Conservation (phyloP, 306 rosid species). For the Medicago arabica region DNA sequence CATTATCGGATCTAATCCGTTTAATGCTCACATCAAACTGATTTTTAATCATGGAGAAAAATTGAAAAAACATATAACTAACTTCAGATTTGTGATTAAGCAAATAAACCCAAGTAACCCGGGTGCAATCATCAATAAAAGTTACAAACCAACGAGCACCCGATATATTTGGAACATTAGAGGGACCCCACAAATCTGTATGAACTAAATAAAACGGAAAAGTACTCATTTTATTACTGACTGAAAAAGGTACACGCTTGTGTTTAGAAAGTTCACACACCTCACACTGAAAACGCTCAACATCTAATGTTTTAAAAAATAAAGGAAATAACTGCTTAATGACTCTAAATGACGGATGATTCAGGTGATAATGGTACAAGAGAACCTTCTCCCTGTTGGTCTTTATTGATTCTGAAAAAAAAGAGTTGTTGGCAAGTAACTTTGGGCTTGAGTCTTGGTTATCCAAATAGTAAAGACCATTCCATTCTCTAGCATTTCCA, state of each 20-base stretch:
- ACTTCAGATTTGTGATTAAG: not conserved
- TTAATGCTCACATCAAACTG: not conserved
- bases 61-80: not conserved
- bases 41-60: not conserved
- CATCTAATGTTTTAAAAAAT: not conserved
- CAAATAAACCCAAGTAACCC: not conserved
- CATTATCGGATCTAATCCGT: not conserved
- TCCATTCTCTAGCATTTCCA: not conserved
- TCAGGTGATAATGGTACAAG: not conserved
- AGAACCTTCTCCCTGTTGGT: not conserved
- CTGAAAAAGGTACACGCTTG: not conserved
- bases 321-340: not conserved
- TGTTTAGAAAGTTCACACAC: not conserved
- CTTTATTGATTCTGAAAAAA: not conserved
- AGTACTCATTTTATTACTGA: no score
- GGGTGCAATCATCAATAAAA: not conserved
- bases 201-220: not conserved
- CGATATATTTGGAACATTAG: not conserved
- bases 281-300: not conserved
- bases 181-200: not conserved
- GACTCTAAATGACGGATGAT: not conserved
- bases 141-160: not conserved
- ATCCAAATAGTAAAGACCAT: not conserved
- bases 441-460: not conserved
- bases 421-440: not conserved